These are phyloP conservation scores for Buxus sempervirens DNA, from an alignment of 164 flowering plant species.

Conservation along the genomic window DNA sequence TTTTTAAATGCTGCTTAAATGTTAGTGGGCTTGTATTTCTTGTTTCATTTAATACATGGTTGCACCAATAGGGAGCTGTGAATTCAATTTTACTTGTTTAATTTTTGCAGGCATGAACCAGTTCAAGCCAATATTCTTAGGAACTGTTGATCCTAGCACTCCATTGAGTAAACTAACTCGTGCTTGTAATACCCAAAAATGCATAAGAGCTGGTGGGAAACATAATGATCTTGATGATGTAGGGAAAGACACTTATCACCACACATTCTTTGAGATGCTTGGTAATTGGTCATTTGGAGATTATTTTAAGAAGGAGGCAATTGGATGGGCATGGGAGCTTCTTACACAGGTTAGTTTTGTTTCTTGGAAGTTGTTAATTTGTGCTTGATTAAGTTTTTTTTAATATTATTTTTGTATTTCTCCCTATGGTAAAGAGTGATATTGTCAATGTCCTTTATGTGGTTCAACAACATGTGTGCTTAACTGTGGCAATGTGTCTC, in stretches of 20 bases:
- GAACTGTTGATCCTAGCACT: conserved; percentile 80
- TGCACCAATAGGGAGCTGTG: not conserved
- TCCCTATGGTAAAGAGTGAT: not conserved
- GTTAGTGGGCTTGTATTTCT: not conserved
- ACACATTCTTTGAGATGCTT: conserved; percentile 98
- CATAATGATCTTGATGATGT: conserved; percentile 99
- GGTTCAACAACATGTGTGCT: too few species aligned
- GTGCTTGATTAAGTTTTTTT: not conserved
- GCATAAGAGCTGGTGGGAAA: conserved; percentile 96
- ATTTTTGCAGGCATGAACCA: conserved; percentile 90
- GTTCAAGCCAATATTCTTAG: conserved; percentile 89
- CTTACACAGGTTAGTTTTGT: conserved; percentile 60
- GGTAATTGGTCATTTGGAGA: conserved; percentile 99
- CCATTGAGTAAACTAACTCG: conserved; percentile 72
- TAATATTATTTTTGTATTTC: not conserved
- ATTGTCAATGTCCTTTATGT: too few species aligned
- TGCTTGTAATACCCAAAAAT: conserved; percentile 95
- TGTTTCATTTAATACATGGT: not conserved
- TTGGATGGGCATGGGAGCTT: conserved; percentile 93
- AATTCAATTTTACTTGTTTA: not conserved
- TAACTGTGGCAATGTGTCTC: too few species aligned
- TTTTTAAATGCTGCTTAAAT: not conserved
- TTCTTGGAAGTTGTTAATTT: not conserved
- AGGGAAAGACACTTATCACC: conserved; percentile 97
- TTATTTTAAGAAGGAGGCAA: conserved; percentile 90